Percentiles rank a stretch among this genome's conserved stretches.
Evolutionary conservation across 2,329 filamentous ascomycete species (phyloP).

Genomic region (Nigrospora sphaerica): DNA sequence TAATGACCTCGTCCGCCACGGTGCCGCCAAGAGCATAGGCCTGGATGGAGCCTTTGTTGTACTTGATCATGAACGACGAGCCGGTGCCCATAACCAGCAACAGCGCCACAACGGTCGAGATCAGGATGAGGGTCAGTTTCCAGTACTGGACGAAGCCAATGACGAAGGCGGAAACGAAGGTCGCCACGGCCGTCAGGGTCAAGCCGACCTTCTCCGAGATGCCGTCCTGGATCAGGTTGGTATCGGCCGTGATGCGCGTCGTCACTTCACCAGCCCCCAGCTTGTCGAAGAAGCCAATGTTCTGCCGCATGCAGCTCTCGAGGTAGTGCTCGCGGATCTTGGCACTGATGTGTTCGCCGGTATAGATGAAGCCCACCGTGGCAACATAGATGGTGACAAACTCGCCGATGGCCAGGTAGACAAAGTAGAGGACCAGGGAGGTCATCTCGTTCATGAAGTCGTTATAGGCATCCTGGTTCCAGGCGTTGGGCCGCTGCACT

Average conservation of each 20-base stretch:
- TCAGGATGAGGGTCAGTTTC: constrained; percentile 85
- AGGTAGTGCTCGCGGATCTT: constrained; percentile 82
- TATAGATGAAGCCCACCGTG: constrained; percentile 86
- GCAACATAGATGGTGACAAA: constrained; percentile 72
- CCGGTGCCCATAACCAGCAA: constrained; percentile 69
- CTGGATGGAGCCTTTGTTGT: constrained; percentile 68
- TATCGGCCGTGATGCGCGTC: constrained; percentile 88
- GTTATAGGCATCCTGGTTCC: constrained; percentile 27
- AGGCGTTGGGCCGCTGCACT: constrained; percentile 21
- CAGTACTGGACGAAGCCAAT: constrained; percentile 89
- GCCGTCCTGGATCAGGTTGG: constrained; percentile 87
- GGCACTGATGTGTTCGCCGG: constrained; percentile 69
- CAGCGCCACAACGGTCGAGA: constrained; percentile 74
- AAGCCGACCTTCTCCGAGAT: constrained; percentile 85
- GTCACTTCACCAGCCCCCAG: constrained; percentile 89
- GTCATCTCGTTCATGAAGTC: constrained; percentile 55
- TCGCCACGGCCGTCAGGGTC: constrained; percentile 68
- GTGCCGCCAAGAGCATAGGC: constrained; percentile 81
- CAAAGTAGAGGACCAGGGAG: constrained; percentile 69
- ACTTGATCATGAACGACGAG: constrained; percentile 70
- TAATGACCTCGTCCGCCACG: constrained; percentile 88
- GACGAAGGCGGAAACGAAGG: constrained; percentile 82
- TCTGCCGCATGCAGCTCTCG: constrained; percentile 75
- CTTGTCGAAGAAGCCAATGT: constrained; percentile 90
- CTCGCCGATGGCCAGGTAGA: constrained; percentile 77